Base-by-base conservation (phyloP, 1,284 basidiomycete species). In the Leucoagaricus sp. region DNA sequence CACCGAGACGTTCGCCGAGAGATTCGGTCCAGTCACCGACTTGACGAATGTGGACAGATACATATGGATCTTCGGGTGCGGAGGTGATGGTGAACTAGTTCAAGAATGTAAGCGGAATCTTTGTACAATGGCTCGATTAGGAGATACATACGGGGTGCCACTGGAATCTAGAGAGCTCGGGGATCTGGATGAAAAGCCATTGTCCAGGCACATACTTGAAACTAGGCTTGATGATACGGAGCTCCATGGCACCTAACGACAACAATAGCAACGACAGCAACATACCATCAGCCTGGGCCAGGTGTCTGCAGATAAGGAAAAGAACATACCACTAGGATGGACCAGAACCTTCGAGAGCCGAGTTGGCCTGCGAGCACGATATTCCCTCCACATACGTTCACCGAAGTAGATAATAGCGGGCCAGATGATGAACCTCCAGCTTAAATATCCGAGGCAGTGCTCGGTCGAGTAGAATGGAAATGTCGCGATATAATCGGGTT, bases 121-220 rank as follows among this genome's bases (percentile, higher is more conserved):
- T 33, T 9, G 49, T 5, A 38, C 51, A 48, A 23, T 29, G 23
- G 3, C 42, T 38, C 34, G 21, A 50, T 25, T 41, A 48, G 34
- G 21, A 57, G 44, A 21, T 59, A 47, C 86, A 60, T 65, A 91
- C 91, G n/a, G 92, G 91, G 72, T 93, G 92, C 93, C 93, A 95
- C 69, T 96, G 91, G 68, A 80, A 86, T n/a, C 67, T 72, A 26
- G 91, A 94, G 10, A 95, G 71, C 46, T 94, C 90, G 1, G 93
- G 92, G 21, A 94, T 83, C 65, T 94, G 89, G 61, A 95, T 75
- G 75, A 94, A 95, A 31, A 95, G 75, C 93, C 94, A 96, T 74
- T 95, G 92, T 15, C 93, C 93, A 29, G 93, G 83, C 46, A 87
- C 89, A 72, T 95, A 94, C 68, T 89, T 92, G 79, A 95, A 90